Evolutionary conservation across 495 filamentous ascomycete species (phyloP), one percentile per base, ranked within the genome.

Genomic region (Oidiodendron maius): DNA sequence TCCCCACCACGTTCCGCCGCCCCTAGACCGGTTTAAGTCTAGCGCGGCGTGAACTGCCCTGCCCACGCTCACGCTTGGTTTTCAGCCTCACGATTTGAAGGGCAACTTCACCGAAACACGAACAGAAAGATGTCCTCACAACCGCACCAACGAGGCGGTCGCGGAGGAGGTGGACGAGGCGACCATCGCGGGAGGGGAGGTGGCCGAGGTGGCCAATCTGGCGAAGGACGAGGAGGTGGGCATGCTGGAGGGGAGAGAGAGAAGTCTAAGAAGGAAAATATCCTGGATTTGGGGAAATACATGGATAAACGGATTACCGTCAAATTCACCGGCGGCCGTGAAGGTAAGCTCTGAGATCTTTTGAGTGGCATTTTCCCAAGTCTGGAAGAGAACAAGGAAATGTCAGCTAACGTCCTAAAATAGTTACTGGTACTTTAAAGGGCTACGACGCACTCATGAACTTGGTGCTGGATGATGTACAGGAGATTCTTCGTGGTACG

Each of bases 361-460:
- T 37, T 37, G 35, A 17, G 6, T 22, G 20, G 5, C 26, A 5
- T 12, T 30, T 30, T 30, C 15, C 2, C 15, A 23, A 2, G 26
- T 28, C 25, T 44, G 3, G 28, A n/a, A 39, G 35, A 21, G 21
- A 3, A 21, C 13, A 12, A 12, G 34, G 3, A 10, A 18, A 10
- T 40, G 22, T 42, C 10, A 12, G 3, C 21, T 42, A 13, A 13
- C 11, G 22, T 32, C n/a, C n/a, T 11, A 28, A 24, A 50, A 48
- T 61, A 96, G 93, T 96, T 9, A 82, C 77, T 10, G 93, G 93
- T 40, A 84, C 77, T 4, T 76, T 98, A 9, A 98, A 97, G 62
- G 93, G 93, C 40, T 96, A 89, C 58, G 93, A 98, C 59, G 90
- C 91, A 57, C 73, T 98, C 28, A 96, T 97, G 91, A 98, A 97